These are phyloP conservation scores for Wickerhamomyces chaumierensis DNA, from an alignment of 805 yeast genomes.

Conservation along the genomic window DNA sequence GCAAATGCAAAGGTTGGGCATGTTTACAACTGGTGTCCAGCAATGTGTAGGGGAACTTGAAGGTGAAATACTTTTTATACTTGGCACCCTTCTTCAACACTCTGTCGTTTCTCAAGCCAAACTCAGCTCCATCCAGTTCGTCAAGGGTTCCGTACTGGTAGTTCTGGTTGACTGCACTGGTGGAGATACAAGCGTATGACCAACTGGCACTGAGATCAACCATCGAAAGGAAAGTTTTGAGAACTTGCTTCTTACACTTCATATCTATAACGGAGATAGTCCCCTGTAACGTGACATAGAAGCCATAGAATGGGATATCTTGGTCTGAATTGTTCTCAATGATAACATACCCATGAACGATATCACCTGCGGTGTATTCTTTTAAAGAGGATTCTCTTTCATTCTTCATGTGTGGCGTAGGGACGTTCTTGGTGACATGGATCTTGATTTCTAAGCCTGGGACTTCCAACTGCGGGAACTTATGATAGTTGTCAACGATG, in stretches of 20 bases:
- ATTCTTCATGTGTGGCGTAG: conserved; percentile 26
- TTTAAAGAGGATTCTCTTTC: conserved; percentile 25
- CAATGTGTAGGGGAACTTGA: conserved; percentile 42
- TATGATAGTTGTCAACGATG: conserved; percentile 39
- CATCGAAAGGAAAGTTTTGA: conserved; percentile 45
- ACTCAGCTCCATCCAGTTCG: conserved; percentile 29
- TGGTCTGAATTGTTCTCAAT: conserved; percentile 34
- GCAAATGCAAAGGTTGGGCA: conserved; percentile 25
- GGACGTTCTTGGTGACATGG: conserved; percentile 38
- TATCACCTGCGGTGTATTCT: conserved; percentile 62
- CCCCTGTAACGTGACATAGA: conserved; percentile 40
- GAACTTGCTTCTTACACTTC: conserved; percentile 22
- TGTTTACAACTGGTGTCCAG: conserved; percentile 43
- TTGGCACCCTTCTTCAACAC: conserved; percentile 34
- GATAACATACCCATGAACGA: conserved; percentile 45
- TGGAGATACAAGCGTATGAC: conserved; percentile 40
- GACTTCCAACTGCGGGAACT: conserved; percentile 23
- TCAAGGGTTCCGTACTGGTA: conserved; percentile 30
- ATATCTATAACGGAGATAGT: conserved; percentile 22
- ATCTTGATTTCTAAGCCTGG: conserved; percentile 36
- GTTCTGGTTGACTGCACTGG: conserved; percentile 38
- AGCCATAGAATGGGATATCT: conserved; percentile 50
- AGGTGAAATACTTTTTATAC: conserved; percentile 48
- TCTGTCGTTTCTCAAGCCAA: conserved; percentile 41
- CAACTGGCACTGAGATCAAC: conserved; percentile 45